These are phyloP conservation scores for Paramecium pentaurelia DNA, from an alignment of 73 alveolate genomes.

Conservation along the genomic window DNA sequence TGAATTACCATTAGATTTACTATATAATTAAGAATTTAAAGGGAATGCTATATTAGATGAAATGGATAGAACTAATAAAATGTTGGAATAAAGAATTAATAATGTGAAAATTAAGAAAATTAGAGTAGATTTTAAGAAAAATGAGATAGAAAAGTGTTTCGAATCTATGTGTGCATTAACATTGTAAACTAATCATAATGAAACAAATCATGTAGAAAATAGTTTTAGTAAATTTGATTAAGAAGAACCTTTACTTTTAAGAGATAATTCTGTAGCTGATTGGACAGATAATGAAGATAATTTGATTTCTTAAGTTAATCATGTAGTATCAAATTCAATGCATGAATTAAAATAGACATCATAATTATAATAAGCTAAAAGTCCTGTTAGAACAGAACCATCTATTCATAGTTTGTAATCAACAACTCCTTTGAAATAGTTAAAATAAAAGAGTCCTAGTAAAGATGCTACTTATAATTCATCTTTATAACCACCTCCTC, in stretches of 20 bases:
- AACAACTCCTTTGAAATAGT: not conserved
- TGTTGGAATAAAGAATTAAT: not conserved
- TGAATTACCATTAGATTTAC: not conserved
- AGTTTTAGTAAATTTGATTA: not conserved
- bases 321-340: not conserved
- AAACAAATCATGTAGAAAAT: not conserved
- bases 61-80: not conserved
- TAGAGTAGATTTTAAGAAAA: not conserved
- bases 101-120: not conserved
- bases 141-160: not conserved
- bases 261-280: slow-evolving; percentile 26
- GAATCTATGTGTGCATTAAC: not conserved
- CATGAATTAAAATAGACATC: not conserved
- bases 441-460: not conserved
- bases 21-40: not conserved
- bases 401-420: not conserved
- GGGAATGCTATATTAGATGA: not conserved
- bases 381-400: not conserved
- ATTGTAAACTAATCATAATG: not conserved
- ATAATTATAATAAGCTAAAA: not conserved
- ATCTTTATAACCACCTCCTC: not conserved
- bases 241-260: not conserved
- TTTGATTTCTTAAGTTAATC: not conserved
- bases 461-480: not conserved
- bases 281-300: not conserved